phyloP scores from a whole-genome alignment of 768 basidiomycete species.

The Tephrocybe sp. region DNA sequence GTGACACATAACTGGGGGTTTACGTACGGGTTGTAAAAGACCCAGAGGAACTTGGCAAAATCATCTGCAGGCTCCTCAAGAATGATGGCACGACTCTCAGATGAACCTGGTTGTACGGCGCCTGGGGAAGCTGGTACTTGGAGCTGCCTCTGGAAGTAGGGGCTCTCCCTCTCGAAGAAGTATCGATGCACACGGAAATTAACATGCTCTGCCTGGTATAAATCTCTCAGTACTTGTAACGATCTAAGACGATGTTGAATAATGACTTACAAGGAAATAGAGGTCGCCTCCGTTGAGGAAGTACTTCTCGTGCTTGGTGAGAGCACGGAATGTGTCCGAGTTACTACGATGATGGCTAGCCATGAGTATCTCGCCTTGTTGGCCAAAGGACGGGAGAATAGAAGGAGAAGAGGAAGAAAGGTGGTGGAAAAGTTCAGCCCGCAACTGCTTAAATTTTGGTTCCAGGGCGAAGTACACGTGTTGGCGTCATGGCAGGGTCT shows the following conservation, averaged over 20 bases:
- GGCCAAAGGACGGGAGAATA: conserved; percentile 26
- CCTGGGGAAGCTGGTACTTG: conserved; percentile 29
- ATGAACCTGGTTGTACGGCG: conserved; percentile 30
- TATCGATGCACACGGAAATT: conserved; percentile 54
- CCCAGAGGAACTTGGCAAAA: conserved; percentile 50
- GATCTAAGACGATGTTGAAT: conserved; percentile 17
- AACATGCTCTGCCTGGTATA: conserved; percentile 48
- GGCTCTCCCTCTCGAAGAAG: conserved; percentile 52
- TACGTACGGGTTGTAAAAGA: conserved; percentile 53
- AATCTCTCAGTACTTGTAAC: conserved; percentile 27
- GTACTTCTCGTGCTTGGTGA: conserved; percentile 36
- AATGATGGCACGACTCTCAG: conserved; percentile 40
- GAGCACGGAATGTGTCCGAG: conserved; percentile 20
- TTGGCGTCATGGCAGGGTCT: conserved; percentile 18
- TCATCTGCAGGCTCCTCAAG: conserved; percentile 36
- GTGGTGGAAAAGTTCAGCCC: conserved; percentile 27
- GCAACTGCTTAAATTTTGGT: conserved; percentile 25
- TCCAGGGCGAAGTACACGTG: conserved; percentile 33
- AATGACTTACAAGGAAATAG: conserved; percentile 42
- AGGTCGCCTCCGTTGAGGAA: conserved; percentile 52
- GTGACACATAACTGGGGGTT: not conserved
- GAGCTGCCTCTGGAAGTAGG: conserved; percentile 39
- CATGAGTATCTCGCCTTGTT: conserved; percentile 23
- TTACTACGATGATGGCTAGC: conserved; percentile 11
- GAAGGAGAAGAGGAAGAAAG: conserved; percentile 21